phyloP scores from a whole-genome alignment of 2,329 filamentous ascomycete species.

The Xylaria sp. region DNA sequence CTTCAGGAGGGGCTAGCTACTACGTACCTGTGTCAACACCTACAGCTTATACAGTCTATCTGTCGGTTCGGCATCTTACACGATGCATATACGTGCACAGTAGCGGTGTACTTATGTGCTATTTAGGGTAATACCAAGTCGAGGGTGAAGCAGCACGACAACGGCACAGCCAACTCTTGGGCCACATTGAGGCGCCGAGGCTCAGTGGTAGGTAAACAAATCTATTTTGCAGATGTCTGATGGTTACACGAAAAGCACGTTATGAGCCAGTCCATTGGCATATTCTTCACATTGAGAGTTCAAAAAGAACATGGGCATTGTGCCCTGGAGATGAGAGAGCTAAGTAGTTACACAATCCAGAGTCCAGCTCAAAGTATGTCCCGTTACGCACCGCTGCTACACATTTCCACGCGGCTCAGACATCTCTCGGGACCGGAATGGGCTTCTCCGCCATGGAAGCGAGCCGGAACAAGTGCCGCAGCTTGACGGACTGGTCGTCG shows the following conservation, averaged over 20 bases:
- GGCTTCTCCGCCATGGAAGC: slow-evolving; percentile 52
- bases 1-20: too few species aligned
- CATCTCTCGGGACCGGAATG: slow-evolving; percentile 37
- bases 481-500: slow-evolving; percentile 48
- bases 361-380: too few species aligned
- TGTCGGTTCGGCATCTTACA: too few species aligned
- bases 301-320: too few species aligned
- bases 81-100: too few species aligned
- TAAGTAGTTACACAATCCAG: too few species aligned
- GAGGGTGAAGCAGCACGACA: not conserved
- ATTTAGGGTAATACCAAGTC: not conserved
- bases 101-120: too few species aligned
- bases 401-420: too few species aligned
- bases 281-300: not conserved
- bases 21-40: too few species aligned
- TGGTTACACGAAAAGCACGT: not conserved
- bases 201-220: not conserved
- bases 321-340: too few species aligned
- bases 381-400: too few species aligned
- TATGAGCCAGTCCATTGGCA: not conserved
- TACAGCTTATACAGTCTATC: too few species aligned
- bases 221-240: not conserved
- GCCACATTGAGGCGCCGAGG: not conserved
- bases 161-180: not conserved
- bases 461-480: slow-evolving; percentile 54